Evolutionary conservation across 192 early-diverging fungal species (phyloP).

Genomic region (Backusella luteola): DNA sequence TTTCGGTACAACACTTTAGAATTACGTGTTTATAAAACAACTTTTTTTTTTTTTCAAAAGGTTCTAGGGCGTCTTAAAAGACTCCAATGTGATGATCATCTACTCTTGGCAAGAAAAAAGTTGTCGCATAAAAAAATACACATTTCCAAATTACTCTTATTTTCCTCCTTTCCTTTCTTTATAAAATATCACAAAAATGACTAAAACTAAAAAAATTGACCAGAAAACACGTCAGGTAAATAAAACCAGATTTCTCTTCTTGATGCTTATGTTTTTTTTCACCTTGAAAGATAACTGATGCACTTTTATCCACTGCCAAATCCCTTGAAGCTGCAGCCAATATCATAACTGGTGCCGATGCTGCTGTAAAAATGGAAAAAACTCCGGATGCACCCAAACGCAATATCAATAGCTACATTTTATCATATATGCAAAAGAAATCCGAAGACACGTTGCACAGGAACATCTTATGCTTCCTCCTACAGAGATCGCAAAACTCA

Average conservation of each 20-base stretch:
- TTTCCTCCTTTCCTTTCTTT: too few species aligned
- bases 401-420: neutral
- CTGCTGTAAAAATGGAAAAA: neutral
- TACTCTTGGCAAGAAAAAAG: too few species aligned
- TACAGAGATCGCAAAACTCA: neutral
- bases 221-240: too few species aligned
- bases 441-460: neutral
- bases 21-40: neutral
- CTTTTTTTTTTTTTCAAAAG: neutral
- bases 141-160: neutral
- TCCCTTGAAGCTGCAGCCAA: neutral
- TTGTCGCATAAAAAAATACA: too few species aligned
- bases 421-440: neutral
- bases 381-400: slow-evolving; percentile 2
- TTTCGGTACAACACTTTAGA: neutral
- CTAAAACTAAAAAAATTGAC: too few species aligned
- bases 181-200: too few species aligned
- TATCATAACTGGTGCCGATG: neutral
- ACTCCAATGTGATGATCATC: too few species aligned
- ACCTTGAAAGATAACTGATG: neutral
- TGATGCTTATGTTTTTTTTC: neutral
- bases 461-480: neutral
- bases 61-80: too few species aligned
- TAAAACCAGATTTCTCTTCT: too few species aligned
- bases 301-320: neutral